These are phyloP conservation scores for Ophiocordyceps robertsii DNA, from an alignment of 2,329 filamentous ascomycete species.

Conservation along the genomic window DNA sequence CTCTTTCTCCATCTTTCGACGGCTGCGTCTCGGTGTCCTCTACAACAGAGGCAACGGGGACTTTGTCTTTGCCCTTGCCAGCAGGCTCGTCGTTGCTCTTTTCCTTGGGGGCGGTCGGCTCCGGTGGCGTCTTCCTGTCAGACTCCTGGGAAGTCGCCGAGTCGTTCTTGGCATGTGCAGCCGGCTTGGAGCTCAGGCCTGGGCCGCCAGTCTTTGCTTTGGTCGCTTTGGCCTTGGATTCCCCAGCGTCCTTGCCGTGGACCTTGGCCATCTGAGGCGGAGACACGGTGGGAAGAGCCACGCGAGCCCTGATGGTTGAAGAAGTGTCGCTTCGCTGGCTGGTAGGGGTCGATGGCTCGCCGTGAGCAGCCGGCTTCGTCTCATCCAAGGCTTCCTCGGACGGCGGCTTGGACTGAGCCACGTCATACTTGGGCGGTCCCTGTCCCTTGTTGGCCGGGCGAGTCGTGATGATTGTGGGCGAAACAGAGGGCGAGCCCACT, in stretches of 20 bases:
- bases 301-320: conserved; percentile 6
- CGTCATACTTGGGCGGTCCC: conserved; percentile 1
- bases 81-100: too few relatives aligned
- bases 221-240: background rate
- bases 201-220: background rate
- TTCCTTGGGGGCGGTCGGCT: too few relatives aligned
- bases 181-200: too few relatives aligned
- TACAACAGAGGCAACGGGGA: too few relatives aligned
- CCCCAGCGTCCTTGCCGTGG: background rate
- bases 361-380: background rate
- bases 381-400: conserved; percentile 12
- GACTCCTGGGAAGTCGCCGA: too few relatives aligned
- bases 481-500: background rate
- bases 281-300: conserved; percentile 7
- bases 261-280: background rate
- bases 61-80: too few relatives aligned
- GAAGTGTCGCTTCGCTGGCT: conserved; percentile 2
- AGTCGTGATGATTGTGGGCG: background rate
- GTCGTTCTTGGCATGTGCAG: too few relatives aligned
- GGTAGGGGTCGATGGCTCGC: conserved; percentile 1
- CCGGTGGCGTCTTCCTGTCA: too few relatives aligned
- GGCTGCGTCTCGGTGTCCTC: too few relatives aligned
- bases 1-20: too few relatives aligned
- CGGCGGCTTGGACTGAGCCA: conserved; percentile 14
- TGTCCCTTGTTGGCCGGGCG: background rate